A percentile compares a stretch with the other conserved stretches of the same genome.
Conservation (phyloP, 352 stramenopile genomes). For the Phytophthora palmivora region DNA sequence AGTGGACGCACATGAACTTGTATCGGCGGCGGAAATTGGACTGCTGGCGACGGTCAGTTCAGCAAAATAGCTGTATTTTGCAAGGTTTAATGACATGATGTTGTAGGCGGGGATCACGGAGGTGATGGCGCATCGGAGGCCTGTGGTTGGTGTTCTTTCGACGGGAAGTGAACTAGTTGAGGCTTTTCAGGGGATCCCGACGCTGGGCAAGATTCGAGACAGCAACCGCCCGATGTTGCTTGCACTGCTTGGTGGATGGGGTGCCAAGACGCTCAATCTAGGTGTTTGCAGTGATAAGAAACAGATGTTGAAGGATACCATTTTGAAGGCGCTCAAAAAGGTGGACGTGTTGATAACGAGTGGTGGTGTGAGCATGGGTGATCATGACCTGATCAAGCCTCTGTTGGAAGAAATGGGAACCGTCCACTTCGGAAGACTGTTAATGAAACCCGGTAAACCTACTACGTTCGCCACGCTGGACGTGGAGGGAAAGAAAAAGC, state of each 20-base stretch:
- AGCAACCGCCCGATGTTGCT: conserved; percentile 96
- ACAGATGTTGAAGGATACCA: conserved; percentile 52
- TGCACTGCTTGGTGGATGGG: conserved; percentile 55
- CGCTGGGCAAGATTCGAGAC: conserved; percentile 92
- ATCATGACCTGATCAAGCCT: conserved; percentile 95
- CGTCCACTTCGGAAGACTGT: conserved; percentile 95
- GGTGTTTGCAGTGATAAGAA: conserved; percentile 82
- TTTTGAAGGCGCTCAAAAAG: conserved; percentile 51
- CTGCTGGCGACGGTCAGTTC: conserved; percentile 88
- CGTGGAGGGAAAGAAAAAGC: conserved; percentile 55
- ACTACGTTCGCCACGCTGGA: conserved; percentile 95
- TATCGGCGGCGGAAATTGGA: conserved; percentile 92
- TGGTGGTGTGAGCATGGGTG: conserved; percentile 94
- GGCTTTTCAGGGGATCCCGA: conserved; percentile 48
- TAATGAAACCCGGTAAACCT: conserved; percentile 99
- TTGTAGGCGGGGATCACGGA: conserved; percentile 71
- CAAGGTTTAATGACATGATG: conserved; percentile 3
- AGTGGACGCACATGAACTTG: conserved; percentile 67
- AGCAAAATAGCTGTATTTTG: background rate
- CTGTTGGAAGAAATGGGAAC: conserved; percentile 86
- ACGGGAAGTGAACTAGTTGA: conserved; percentile 95
- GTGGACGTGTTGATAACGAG: conserved; percentile 96
- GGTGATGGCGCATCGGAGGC: conserved; percentile 74
- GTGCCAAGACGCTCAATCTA: conserved; percentile 58
- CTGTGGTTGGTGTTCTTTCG: conserved; percentile 93